These are phyloP conservation scores for Arabidopsis arenosa DNA, from an alignment of 345 rosid species.

Conservation along the genomic window DNA sequence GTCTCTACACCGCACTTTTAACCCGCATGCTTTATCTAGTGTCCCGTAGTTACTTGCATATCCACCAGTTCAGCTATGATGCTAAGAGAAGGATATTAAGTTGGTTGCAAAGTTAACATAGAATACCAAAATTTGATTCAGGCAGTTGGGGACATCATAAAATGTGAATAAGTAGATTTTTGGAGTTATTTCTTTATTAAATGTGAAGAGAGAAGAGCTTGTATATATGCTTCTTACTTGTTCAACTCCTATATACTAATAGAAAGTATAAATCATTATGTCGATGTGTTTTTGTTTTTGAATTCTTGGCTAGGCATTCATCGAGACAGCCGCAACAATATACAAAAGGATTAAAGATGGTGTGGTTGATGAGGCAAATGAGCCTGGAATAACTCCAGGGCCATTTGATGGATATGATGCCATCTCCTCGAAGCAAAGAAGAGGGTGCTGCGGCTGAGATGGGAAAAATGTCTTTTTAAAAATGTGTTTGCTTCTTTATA, in stretches of 20 bases:
- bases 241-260: background rate
- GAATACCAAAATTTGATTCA: conserved; percentile 5
- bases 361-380: conserved; percentile 79
- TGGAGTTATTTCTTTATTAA: background rate
- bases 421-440: conserved; percentile 66
- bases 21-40: conserved; percentile 13
- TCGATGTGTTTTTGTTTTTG: background rate
- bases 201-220: background rate
- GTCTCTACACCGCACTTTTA: background rate
- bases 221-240: background rate
- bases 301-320: conserved; percentile 67
- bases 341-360: conserved; percentile 97
- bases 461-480: conserved; percentile 11
- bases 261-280: conserved; percentile 5
- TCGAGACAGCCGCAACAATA: conserved; percentile 86
- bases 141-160: background rate
- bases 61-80: background rate
- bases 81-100: background rate
- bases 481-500: background rate
- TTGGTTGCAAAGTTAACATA: background rate
- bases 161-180: background rate
- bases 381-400: conserved; percentile 91
- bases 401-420: conserved; percentile 86
- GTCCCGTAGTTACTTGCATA: background rate
- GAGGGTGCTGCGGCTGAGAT: conserved; percentile 83